Base-by-base conservation (phyloP, 352 stramenopile genomes). In the Phytopythium vexans region DNA sequence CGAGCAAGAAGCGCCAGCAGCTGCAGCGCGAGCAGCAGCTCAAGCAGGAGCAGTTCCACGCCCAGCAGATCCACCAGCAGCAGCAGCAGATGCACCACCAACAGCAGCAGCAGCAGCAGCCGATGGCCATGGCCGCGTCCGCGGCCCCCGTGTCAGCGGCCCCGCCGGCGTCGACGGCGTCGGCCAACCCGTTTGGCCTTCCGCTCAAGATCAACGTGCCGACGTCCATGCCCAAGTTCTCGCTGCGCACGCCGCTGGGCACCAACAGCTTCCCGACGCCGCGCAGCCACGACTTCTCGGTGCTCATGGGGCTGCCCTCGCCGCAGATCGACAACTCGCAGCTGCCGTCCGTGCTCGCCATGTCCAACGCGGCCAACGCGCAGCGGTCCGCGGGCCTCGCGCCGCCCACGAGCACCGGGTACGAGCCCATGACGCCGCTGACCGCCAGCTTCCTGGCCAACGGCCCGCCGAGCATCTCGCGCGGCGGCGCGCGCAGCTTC, bases 1-100 rank as follows among this genome's bases (percentile, higher is more conserved):
- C 74, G 45, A 85, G 72, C 56, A 89, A 89, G 63, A 87, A 86
- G 56, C 74, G 77, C 14, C 71, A 86, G 64, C 74, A 88, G 53
- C 69, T 86, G 46, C 78, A 86, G 54, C 74, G 67, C 40, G 70
- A 89, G 49, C 78, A 86, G 58, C 73, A 81, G 56, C 70, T 83
- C 54, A 86, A 89, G 62, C 75, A 86, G 62, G 78, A 89, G 53
- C 74, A 89, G 51, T 88, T 89, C 66, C 75, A 88, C 56, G 74
- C 88, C 55, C 74, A 83, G 47, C 77, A 88, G 62, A 71, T 89
- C 39, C 71, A 82, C 62, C 75, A 89, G 44, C 74, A 88, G 48
- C 72, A 76, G 16, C 66, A 68, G 15, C 64, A 68, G 35, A 62
- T 73, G 15, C 52, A 71, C 12, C 52, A 67, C n/a, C 63, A 67